Base-by-base conservation (phyloP, 371 early-diverging fungal genomes). In the Mucor lusitanicus region DNA sequence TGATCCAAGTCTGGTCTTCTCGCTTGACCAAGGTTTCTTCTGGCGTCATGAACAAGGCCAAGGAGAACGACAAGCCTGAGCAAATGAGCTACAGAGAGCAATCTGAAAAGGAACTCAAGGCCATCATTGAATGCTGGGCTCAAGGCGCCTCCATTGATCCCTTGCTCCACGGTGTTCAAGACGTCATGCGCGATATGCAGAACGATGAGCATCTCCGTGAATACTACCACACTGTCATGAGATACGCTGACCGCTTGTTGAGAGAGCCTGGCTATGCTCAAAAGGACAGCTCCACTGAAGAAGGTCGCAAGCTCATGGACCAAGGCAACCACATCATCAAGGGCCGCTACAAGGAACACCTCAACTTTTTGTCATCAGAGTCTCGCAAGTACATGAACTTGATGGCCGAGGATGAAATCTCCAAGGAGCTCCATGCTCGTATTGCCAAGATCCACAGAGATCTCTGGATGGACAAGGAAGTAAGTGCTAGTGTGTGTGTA, bases 121-220 rank as follows among this genome's bases (percentile, higher is more conserved):
- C 83, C 15, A 78, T 86, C 12, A 66, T 84, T n/a, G 83, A 86
- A 67, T 78, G 76, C 23, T 86, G 86, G 86, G 85, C 85, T 15
- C 86, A 86, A 70, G 86, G 82, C 0, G 53, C 74, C 8, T 64
- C 76, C 9, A 61, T 86, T 32, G 85, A 86, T 65, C 77, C 76
- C 6, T 64, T 86, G 30, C 74, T 86, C 13, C 54, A 59, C 3
- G 63, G 65, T 13, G 46, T 84, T 42, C 71, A 82, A 39, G 66
- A 68, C 13, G 70, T 83, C 11, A 68, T 76, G 56, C 15, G 60
- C 6, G 77, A 72, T 44, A 67, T 77, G 11, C 68, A 39, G 39
- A 48, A 66, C 2, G 85, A 86, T 53, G 72, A 71, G 1, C 70
- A 76, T 6, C 62, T 84, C 53, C 74, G 69, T 37, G 61, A 79